phyloP scores from a whole-genome alignment of 2,329 filamentous ascomycete species.

The Plenodomus tracheiphilus region DNA sequence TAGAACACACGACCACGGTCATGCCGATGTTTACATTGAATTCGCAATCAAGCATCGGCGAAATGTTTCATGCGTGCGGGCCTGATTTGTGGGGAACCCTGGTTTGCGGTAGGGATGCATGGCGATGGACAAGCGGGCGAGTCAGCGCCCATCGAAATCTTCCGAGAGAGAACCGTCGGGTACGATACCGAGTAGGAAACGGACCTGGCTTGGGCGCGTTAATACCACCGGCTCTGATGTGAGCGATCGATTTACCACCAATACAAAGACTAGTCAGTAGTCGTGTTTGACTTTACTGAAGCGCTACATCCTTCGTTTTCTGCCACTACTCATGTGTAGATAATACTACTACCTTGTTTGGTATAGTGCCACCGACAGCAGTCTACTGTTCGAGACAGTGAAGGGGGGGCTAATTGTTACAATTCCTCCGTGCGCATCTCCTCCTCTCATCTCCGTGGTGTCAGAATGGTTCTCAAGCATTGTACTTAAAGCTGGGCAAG shows the following conservation, averaged over 20 bases:
- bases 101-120: background rate
- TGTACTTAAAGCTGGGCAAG: slow-evolving; percentile 17
- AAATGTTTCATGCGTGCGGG: slow-evolving; percentile 16
- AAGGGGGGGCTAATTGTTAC: background rate
- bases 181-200: background rate
- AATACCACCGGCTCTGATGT: background rate
- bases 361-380: background rate
- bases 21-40: slow-evolving; percentile 17
- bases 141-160: background rate
- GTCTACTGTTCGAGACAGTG: no score
- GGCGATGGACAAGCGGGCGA: no score
- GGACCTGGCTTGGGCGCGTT: background rate
- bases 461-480: slow-evolving; percentile 1
- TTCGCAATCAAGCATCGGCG: slow-evolving; percentile 24
- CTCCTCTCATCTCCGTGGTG: slow-evolving; percentile 9
- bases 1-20: slow-evolving; percentile 1
- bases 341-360: background rate
- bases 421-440: slow-evolving; percentile 10
- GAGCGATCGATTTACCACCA: background rate
- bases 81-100: slow-evolving; percentile 12
- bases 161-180: background rate
- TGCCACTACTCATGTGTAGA: background rate
- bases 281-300: no score
- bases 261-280: background rate
- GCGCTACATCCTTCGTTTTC: background rate